These are phyloP conservation scores for Apostasia shenzhenica DNA, from an alignment of 106 monocot genomes.

Conservation along the genomic window DNA sequence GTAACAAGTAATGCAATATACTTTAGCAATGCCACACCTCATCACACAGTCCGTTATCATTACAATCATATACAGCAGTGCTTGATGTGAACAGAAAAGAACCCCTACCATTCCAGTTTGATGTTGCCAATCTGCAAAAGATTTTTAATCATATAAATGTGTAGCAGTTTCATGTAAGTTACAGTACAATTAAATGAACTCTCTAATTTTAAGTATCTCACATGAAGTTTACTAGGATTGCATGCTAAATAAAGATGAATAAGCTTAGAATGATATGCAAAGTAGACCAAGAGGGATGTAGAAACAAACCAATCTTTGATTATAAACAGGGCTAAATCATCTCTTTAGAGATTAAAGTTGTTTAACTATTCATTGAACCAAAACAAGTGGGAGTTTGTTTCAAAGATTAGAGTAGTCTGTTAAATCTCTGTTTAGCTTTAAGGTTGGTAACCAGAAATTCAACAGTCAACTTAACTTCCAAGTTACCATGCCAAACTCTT, in stretches of 20 bases:
- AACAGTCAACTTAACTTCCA: not conserved
- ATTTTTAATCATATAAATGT: slow-evolving; percentile 1
- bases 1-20: not conserved
- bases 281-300: no score
- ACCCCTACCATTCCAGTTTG: slow-evolving; percentile 85
- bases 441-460: no score
- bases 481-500: not conserved
- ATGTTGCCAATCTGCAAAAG: slow-evolving; percentile 63
- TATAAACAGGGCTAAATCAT: no score
- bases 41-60: slow-evolving; percentile 55
- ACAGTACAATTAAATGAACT: not conserved
- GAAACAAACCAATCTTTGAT: no score
- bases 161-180: slow-evolving; percentile 1
- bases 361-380: no score
- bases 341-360: no score
- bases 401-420: no score
- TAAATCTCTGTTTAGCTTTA: no score
- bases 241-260: no score
- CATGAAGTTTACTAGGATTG: not conserved
- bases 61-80: slow-evolving; percentile 71
- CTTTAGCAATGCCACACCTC: slow-evolving; percentile 43
- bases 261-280: no score
- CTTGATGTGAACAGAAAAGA: slow-evolving; percentile 94
- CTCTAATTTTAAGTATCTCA: not conserved
- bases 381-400: no score